Evolutionary conservation across 2,329 filamentous ascomycete species (phyloP), one percentile per base, ranked within the genome.

Genomic region (Cladophialophora bantiana): DNA sequence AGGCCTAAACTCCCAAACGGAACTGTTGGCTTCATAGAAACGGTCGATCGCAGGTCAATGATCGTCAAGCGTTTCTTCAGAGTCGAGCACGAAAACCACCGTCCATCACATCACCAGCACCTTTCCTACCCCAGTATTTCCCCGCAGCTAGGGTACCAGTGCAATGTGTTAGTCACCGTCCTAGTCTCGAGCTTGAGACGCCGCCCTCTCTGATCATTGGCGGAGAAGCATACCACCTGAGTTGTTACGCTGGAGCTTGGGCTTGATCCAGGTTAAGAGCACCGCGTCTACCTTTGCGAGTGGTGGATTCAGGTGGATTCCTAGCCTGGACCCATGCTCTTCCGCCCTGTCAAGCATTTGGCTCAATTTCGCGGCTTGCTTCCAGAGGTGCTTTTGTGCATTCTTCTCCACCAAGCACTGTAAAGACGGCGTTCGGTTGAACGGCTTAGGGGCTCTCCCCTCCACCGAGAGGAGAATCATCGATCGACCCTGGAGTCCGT

Each of bases 391-490:
- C 20, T 40, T 35, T 60, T 53, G 57, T 48, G 34, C 50, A 58
- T 36, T 15, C 36, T 59, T 18, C 50, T 62, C 65, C 53, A 58
- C 58, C 60, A 62, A 40, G 48, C 57, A 48, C 50, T 57, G 31
- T 45, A 60, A 12, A 57, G 56, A 34, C 54, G 35, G 34, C 13
- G 59, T 54, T 70, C 69, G 69, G 69, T 50, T 71, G 62, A 69
- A 62, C 66, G 69, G 69, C 53, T 68, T 66, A 68, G 64, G 64
- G 59, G 67, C 42, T 66, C 64, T 69, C 69, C 69, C 48, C 69
- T 71, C 69, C 65, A 71, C 69, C 69, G 67, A 71, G 69, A 71
- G 67, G 67, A 69, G 69, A 59, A 69, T 66, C 65, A 66, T 63
- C 56, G 56, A 66, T 60, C 52, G 53, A 57, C 35, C 34, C 60